Evolutionary conservation across 176 grass and related monocot genomes (phyloP), one percentile per base, ranked within the genome.

Genomic region (Pontederia paniculata): DNA sequence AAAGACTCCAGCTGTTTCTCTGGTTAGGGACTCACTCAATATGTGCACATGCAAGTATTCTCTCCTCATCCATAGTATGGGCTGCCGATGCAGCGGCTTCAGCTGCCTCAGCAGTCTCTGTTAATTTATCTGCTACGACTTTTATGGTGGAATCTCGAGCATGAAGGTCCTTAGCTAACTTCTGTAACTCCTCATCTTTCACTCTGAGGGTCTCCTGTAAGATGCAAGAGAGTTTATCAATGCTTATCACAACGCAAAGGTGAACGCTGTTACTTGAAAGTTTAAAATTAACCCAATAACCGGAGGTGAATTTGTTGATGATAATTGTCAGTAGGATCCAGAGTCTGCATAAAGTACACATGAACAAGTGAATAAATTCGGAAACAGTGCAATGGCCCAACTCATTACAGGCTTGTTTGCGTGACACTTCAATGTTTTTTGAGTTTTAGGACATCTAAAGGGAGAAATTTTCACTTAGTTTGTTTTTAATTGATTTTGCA

Each of bases 161-260:
- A 71, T 83, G 82, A 42, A 88, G 80, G 72, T 84, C 80, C 69
- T 84, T 88, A 44, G 77, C 76, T 53, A 97, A 41, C 62, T 90
- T 83, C 50, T 86, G 82, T 16, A 96, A 74, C 72, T 96, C 90
- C 54, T 96, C 85, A 54, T 97, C 83, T 84, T 97, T 97, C 52
- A 97, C 74, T 71, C 83, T 74, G 68, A 97, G 77, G 25, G 83
- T 84, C 61, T 90, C 93, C 93, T 97, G 62, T 83, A 28, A 46
- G 48, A 77, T 12, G 52, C 54, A 68, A 45, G 49, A 37, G 12
- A 52, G 54, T 55, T 18, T 18, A 62, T 52, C 42, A 73, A 78
- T 51, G 2, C 55, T 6, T 15, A 42, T 25, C 11, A 58, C 13
- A 42, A 58, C 3, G 23, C 23, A 8, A 9, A 58, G 10, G 13